Evolutionary conservation across 2,329 filamentous ascomycete species (phyloP).

Genomic region (Pezicula radicicola): DNA sequence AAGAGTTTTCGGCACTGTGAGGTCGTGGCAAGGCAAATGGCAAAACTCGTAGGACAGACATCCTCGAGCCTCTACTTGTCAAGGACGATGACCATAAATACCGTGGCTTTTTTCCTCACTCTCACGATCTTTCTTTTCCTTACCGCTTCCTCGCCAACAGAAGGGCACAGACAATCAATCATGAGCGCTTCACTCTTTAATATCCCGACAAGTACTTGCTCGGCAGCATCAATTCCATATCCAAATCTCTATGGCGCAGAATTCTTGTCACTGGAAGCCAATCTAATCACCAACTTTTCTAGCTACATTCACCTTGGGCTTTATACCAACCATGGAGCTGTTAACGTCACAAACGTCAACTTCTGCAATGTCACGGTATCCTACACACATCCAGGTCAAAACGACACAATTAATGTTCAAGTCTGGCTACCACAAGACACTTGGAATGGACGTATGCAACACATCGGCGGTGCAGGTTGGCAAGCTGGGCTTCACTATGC

Average conservation of each 20-base stretch:
- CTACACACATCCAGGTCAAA: constrained; percentile 20
- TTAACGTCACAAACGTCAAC: constrained; percentile 2
- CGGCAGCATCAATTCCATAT: background rate
- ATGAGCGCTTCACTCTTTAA: background rate
- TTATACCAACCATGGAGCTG: background rate
- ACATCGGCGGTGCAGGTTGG: constrained; percentile 27
- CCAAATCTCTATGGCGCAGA: background rate
- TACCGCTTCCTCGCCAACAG: background rate
- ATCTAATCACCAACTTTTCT: background rate
- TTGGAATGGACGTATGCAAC: constrained; percentile 28
- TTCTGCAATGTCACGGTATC: constrained; percentile 27
- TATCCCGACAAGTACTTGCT: background rate
- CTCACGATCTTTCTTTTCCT: too few species aligned
- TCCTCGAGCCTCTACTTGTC: too few species aligned
- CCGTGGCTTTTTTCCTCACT: too few species aligned
- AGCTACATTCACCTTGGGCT: background rate
- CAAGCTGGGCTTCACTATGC: constrained; percentile 20
- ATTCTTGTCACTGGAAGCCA: background rate
- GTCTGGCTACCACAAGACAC: constrained; percentile 17
- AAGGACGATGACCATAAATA: too few species aligned
- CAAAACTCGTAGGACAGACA: too few species aligned
- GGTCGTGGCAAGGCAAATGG: too few species aligned
- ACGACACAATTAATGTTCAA: constrained; percentile 16
- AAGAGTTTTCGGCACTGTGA: too few species aligned
- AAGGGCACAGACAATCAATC: too few species aligned